Base-by-base conservation (phyloP, 768 basidiomycete species). In the Pleurotus giganteus region DNA sequence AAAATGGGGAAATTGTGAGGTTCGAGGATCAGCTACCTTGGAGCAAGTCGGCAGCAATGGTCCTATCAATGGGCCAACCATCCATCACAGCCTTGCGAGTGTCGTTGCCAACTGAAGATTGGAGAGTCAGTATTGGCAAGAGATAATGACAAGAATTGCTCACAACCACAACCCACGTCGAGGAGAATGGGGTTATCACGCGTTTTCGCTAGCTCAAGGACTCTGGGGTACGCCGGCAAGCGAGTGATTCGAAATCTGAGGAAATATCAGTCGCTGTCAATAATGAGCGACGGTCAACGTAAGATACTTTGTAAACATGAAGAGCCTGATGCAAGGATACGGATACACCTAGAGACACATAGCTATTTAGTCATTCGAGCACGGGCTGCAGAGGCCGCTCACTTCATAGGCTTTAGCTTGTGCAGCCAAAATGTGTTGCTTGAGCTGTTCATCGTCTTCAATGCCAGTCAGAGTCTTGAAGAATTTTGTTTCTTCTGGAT, bases 81-180 rank as follows among this genome's bases (percentile, higher is more conserved):
- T 75, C 76, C 4, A 60, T 46, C 9, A 72, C 71, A 3, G 66
- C 69, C 57, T 74, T 75, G 15, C 75, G 56, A 6, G 67, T 39
- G 51, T 74, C 75, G 43, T 71, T 73, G 2, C 75, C 77, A 57
- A 77, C 77, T 78, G 26, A 17, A 8, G 45, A 41, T 12, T 32
- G 13, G 19, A 11, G 19, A 19, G 39, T 7, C 7, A 17, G 5
- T 17, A 13, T 15, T 2, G n/a, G 7, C n/a, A 19, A 11, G 19
- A 41, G 2, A 41, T 15, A 11, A 7, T 15, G 12, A 9, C 12
- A n/a, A n/a, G 15, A 23, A 2, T 4, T 17, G 63, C 69, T 53
- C 27, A 78, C 77, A 76, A 56, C 74, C 74, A 55, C 77, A 78
- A 3, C 73, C 77, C n/a, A 76, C 61, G 53, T 78, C 77, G 12